phyloP scores from a whole-genome alignment of 805 yeast genomes.

The Hanseniaspora lachancei region DNA sequence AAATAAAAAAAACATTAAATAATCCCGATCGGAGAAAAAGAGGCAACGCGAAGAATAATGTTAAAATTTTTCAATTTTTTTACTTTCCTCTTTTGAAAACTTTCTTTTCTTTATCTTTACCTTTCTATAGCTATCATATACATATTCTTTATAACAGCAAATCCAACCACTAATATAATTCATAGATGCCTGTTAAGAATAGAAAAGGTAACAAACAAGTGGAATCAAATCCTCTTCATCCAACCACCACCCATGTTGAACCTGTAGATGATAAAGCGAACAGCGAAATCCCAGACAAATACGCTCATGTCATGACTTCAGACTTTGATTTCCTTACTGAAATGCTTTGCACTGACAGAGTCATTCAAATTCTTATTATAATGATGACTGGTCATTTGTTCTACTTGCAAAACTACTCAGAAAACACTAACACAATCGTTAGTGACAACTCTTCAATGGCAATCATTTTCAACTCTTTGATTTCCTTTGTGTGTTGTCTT shows the following conservation, averaged over 20 bases:
- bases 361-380: conserved; percentile 8
- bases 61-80: too few species aligned
- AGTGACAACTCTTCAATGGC: conserved; percentile 1
- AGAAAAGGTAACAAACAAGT: background rate
- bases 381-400: conserved; percentile 12
- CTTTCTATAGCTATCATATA: too few species aligned
- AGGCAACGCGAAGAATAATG: too few species aligned
- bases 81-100: too few species aligned
- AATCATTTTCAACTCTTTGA: conserved; percentile 6
- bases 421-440: background rate
- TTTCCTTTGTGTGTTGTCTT: conserved; percentile 8
- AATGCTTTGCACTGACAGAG: conserved; percentile 12
- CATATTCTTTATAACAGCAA: background rate
- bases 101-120: too few species aligned
- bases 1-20: too few species aligned
- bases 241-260: background rate
- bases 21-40: too few species aligned
- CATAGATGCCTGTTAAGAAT: background rate
- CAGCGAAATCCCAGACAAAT: background rate
- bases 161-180: background rate
- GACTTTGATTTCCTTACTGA: conserved; percentile 13
- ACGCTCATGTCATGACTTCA: background rate
- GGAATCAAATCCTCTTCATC: background rate
- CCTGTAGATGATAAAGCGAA: background rate
- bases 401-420: conserved; percentile 9